phyloP scores from a whole-genome alignment of 257 asterid genomes.

The Solanum medicagineum region DNA sequence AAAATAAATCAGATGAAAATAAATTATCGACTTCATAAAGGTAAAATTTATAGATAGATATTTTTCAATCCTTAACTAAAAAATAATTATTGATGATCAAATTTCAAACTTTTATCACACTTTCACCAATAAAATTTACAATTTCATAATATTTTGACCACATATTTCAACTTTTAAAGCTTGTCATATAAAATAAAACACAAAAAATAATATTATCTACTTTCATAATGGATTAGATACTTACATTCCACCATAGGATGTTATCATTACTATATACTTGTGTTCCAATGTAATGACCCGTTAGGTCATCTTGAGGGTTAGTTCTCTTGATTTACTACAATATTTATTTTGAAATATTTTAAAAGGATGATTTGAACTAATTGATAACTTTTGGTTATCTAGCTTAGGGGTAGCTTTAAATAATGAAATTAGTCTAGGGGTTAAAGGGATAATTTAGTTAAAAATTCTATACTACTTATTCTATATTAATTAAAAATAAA shows the following conservation, averaged over 20 bases:
- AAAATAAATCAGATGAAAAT: not conserved
- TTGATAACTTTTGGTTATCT: too few species aligned
- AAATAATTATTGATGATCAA: not conserved
- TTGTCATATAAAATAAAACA: not conserved
- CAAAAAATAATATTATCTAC: not conserved
- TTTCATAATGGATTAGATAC: not conserved
- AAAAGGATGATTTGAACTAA: too few species aligned
- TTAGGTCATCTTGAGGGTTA: too few species aligned
- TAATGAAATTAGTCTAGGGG: too few species aligned
- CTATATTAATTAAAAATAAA: too few species aligned
- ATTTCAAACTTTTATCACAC: not conserved
- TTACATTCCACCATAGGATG: not conserved
- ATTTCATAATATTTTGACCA: not conserved
- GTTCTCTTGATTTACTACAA: too few species aligned
- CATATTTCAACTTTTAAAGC: not conserved
- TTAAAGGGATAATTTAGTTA: too few species aligned
- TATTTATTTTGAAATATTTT: too few species aligned
- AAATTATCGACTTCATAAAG: not conserved
- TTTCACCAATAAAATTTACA: not conserved
- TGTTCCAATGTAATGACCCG: too few species aligned
- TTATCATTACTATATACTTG: not conserved
- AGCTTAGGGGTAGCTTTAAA: too few species aligned
- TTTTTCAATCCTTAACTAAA: not conserved
- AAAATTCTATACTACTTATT: too few species aligned
- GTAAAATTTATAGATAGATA: not conserved